Evolutionary conservation across 1,139 yeast species (phyloP).

Genomic region (Blastobotrys apis): DNA sequence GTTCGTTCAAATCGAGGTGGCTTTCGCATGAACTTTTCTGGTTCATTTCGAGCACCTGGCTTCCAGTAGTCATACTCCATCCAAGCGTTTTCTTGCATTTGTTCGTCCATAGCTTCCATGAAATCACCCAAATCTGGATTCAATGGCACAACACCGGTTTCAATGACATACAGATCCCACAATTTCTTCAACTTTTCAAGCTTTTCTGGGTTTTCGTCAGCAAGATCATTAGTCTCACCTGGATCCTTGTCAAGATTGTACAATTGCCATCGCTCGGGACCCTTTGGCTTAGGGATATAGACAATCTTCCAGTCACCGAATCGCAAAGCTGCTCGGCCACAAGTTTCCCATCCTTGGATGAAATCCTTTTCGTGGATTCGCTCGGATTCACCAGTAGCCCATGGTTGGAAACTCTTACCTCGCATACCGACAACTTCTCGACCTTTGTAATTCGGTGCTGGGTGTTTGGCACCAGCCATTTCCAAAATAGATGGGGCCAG

Average conservation of each 20-base stretch:
- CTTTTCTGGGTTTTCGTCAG: slow-evolving; percentile 35
- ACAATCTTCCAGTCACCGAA: slow-evolving; percentile 49
- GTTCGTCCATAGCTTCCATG: slow-evolving; percentile 14
- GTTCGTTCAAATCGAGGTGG: slow-evolving; percentile 9
- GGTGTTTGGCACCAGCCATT: slow-evolving; percentile 45
- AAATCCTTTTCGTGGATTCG: slow-evolving; percentile 43
- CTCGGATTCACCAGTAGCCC: slow-evolving; percentile 10
- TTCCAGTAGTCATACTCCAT: slow-evolving; percentile 16
- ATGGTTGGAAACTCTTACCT: slow-evolving; percentile 42
- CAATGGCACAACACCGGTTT: slow-evolving; percentile 48
- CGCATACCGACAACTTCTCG: slow-evolving; percentile 41
- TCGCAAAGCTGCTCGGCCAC: slow-evolving; percentile 53
- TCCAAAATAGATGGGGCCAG: slow-evolving; percentile 51
- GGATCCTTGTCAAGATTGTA: slow-evolving; percentile 44
- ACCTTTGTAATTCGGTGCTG: slow-evolving; percentile 40
- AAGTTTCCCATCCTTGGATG: slow-evolving; percentile 56
- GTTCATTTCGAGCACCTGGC: slow-evolving; percentile 14
- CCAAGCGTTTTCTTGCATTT: slow-evolving; percentile 13
- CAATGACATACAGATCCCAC: slow-evolving; percentile 53
- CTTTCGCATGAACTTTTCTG: slow-evolving; percentile 7
- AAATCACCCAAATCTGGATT: slow-evolving; percentile 15
- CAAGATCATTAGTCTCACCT: slow-evolving; percentile 47
- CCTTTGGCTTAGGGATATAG: slow-evolving; percentile 46
- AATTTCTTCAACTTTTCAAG: slow-evolving; percentile 42
- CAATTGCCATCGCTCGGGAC: slow-evolving; percentile 47